Evolutionary conservation across 371 early-diverging fungal genomes (phyloP).

Genomic region (Dinochytrium kinnereticum): DNA sequence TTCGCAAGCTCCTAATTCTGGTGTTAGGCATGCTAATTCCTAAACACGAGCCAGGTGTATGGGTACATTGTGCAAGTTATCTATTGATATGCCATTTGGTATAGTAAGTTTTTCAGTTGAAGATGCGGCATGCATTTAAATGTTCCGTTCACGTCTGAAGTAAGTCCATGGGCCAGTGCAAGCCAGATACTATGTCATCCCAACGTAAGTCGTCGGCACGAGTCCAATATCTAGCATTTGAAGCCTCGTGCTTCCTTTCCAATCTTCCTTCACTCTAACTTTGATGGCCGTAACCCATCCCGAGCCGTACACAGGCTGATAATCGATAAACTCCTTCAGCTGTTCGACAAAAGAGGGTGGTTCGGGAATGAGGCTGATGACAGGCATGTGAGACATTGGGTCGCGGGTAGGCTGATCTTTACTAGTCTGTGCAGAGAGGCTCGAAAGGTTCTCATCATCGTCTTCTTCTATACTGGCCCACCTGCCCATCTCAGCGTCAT

Average conservation of each 20-base stretch:
- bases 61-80: no score
- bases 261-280: slow-evolving; percentile 8
- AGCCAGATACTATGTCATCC: no score
- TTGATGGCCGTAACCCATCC: slow-evolving; percentile 22
- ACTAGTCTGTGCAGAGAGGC: not conserved
- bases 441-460: slow-evolving; percentile 1
- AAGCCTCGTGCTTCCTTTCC: not conserved
- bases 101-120: no score
- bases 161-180: no score
- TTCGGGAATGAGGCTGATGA: slow-evolving; percentile 4
- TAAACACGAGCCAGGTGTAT: no score
- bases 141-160: no score
- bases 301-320: slow-evolving; percentile 16
- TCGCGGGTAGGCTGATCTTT: not conserved
- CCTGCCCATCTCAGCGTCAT: not conserved
- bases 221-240: slow-evolving; percentile 17
- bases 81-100: no score
- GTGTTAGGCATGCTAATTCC: no score
- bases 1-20: no score
- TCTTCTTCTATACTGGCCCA: slow-evolving; percentile 20
- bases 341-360: not conserved
- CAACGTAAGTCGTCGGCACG: slow-evolving; percentile 14
- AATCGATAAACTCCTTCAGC: slow-evolving; percentile 18
- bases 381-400: slow-evolving; percentile 3
- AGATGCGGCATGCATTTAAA: no score